Conservation (phyloP, 1,284 basidiomycete genomes). For the Cryptococcus floricola region DNA sequence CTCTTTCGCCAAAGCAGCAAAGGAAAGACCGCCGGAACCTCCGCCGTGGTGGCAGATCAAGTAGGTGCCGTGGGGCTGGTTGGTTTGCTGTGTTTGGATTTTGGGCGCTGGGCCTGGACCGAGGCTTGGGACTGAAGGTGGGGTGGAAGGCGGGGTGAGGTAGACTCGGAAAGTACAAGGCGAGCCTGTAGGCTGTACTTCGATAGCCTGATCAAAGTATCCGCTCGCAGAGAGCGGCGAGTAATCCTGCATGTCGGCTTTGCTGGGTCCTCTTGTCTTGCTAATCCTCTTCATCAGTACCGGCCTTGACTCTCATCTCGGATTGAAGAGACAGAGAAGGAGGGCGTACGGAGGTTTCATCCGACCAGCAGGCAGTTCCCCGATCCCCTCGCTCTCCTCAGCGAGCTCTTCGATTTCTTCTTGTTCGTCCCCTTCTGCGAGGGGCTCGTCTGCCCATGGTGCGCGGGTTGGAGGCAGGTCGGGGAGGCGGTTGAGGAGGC, state of each 20-base stretch:
- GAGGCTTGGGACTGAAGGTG: background rate
- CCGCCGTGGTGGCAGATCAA: constrained; percentile 93
- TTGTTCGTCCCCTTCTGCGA: constrained; percentile 22
- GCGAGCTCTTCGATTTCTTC: constrained; percentile 57
- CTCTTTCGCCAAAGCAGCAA: constrained; percentile 81
- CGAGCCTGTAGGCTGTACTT: constrained; percentile 62
- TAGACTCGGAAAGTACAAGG: constrained; percentile 69
- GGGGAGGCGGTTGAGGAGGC: constrained; percentile 43
- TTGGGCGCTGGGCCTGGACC: constrained; percentile 14
- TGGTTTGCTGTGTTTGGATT: constrained; percentile 3
- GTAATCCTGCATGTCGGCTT: constrained; percentile 47
- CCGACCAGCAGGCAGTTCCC: constrained; percentile 48
- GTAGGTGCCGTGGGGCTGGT: constrained; percentile 58
- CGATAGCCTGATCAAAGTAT: constrained; percentile 71
- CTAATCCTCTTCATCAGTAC: constrained; percentile 25
- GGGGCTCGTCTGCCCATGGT: constrained; percentile 37
- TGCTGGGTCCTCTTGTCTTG: constrained; percentile 27
- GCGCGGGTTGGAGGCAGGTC: constrained; percentile 39
- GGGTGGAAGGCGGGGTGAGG: constrained; percentile 56
- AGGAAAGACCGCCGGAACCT: constrained; percentile 82
- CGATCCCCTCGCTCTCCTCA: constrained; percentile 61
- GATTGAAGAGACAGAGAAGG: no score
- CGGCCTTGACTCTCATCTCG: background rate
- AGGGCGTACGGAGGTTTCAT: constrained; percentile 47
- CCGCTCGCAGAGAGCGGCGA: constrained; percentile 68